These are phyloP conservation scores for Penicillium arizonense DNA, from an alignment of 495 filamentous ascomycete species.

Conservation along the genomic window DNA sequence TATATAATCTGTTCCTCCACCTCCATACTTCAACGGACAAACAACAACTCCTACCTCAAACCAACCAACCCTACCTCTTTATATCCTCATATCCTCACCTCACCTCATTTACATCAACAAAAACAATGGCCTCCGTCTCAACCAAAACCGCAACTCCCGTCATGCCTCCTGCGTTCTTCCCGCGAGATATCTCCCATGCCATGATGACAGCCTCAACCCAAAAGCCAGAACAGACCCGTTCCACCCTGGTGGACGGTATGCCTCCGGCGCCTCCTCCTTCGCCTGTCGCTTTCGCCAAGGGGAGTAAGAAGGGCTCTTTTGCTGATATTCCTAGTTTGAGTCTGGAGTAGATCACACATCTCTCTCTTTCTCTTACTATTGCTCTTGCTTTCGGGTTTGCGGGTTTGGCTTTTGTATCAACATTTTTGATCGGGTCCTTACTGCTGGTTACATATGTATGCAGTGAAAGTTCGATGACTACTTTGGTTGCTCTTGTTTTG, in stretches of 20 bases:
- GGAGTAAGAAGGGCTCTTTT: constrained; percentile 8
- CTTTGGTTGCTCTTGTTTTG: neutral
- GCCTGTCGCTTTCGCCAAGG: constrained; percentile 38
- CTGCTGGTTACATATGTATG: neutral
- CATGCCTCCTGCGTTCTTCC: constrained; percentile 30
- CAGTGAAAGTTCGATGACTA: neutral
- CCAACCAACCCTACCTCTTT: neutral
- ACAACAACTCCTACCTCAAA: neutral
- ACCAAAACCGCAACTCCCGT: constrained; percentile 14
- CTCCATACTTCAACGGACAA: neutral
- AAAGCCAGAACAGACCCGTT: constrained; percentile 15
- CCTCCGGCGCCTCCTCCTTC: constrained; percentile 49
- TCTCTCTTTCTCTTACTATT: neutral
- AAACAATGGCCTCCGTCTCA: constrained; percentile 26
- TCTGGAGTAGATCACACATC: constrained; percentile 14
- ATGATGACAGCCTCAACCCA: constrained; percentile 34
- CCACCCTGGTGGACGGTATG: constrained; percentile 35
- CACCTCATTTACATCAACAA: constrained; percentile 2
- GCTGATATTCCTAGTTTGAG: constrained; percentile 21
- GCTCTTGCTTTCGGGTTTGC: neutral
- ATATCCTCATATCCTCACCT: neutral
- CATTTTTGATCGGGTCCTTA: neutral
- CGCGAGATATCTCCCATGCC: constrained; percentile 43
- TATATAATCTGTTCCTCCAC: no score
- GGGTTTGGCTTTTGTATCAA: neutral